These are phyloP conservation scores for Hymenoscyphus scutula DNA, from an alignment of 2,329 filamentous ascomycete genomes.

Conservation along the genomic window DNA sequence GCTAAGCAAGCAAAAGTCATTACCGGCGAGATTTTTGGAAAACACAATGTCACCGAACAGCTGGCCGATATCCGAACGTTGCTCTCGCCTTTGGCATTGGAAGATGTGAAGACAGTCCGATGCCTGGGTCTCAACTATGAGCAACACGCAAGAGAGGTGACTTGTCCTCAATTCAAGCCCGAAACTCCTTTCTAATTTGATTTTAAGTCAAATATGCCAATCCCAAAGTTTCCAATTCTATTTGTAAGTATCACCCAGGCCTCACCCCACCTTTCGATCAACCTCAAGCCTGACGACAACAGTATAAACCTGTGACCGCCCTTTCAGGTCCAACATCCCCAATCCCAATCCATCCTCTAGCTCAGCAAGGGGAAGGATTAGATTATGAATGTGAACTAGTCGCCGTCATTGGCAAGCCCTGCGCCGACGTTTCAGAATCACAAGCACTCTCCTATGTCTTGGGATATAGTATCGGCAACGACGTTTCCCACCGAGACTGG, in stretches of 20 bases:
- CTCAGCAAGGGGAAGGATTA: slow-evolving; percentile 62
- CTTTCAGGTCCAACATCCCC: slow-evolving; percentile 62
- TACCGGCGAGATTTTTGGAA: slow-evolving; percentile 63
- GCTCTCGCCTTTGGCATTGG: slow-evolving; percentile 60
- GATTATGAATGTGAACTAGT: slow-evolving; percentile 84
- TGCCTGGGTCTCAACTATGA: slow-evolving; percentile 72
- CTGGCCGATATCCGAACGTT: slow-evolving; percentile 54
- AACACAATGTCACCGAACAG: slow-evolving; percentile 61
- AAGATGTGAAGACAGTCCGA: slow-evolving; percentile 64
- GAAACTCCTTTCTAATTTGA: not conserved
- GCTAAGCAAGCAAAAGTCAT: slow-evolving; percentile 61
- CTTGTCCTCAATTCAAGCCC: not conserved
- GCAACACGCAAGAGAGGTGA: slow-evolving; percentile 66
- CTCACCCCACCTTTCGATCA: not conserved
- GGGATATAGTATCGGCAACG: slow-evolving; percentile 74
- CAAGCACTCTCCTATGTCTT: slow-evolving; percentile 69
- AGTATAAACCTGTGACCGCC: slow-evolving; percentile 67
- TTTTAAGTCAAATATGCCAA: slow-evolving; percentile 59
- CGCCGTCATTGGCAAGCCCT: slow-evolving; percentile 66
- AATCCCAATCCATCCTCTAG: slow-evolving; percentile 63
- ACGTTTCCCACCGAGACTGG: slow-evolving; percentile 79
- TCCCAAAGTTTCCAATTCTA: slow-evolving; percentile 69
- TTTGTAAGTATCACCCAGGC: no score
- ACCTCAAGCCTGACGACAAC: not conserved
- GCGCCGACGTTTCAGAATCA: slow-evolving; percentile 61